A percentile compares a stretch with the other conserved stretches of the same genome.
Conservation (phyloP, 192 early-diverging fungal species). For the Cetraspora pellucida region DNA sequence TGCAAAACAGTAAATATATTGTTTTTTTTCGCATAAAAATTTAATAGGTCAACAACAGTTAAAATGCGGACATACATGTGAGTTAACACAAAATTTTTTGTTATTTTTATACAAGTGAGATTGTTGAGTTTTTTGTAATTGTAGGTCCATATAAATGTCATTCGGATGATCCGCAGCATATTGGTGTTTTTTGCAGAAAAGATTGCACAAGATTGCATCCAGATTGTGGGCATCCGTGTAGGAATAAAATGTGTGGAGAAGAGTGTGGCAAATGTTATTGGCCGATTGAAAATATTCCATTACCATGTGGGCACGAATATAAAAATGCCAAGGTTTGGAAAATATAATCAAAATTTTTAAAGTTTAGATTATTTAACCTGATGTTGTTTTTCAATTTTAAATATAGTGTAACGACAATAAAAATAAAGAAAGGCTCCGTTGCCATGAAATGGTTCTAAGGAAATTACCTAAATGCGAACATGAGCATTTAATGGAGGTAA, state of each 20-base stretch:
- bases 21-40: too few relatives aligned
- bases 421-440: too few relatives aligned
- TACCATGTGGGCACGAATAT: constrained; percentile 38
- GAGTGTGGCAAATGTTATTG: constrained; percentile 50
- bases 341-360: constrained; percentile 3
- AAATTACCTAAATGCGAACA: too few relatives aligned
- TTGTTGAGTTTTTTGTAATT: not conserved
- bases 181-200: constrained; percentile 46
- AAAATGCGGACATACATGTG: constrained; percentile 59
- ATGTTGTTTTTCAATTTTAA: too few relatives aligned
- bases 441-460: too few relatives aligned
- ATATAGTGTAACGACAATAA: too few relatives aligned
- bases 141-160: constrained; percentile 34
- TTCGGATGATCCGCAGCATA: constrained; percentile 41
- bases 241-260: constrained; percentile 44
- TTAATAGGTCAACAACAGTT: constrained; percentile 21
- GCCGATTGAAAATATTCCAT: constrained; percentile 22
- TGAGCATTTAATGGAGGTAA: too few relatives aligned
- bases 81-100: not conserved
- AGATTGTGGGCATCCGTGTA: constrained; percentile 51
- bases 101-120: not conserved
- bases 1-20: too few relatives aligned
- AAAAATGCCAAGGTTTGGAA: constrained; percentile 36
- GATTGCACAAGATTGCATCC: constrained; percentile 45
- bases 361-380: not conserved